These are phyloP conservation scores for Pleomassaria siparia DNA, from an alignment of 2,329 filamentous ascomycete species.

Conservation along the genomic window DNA sequence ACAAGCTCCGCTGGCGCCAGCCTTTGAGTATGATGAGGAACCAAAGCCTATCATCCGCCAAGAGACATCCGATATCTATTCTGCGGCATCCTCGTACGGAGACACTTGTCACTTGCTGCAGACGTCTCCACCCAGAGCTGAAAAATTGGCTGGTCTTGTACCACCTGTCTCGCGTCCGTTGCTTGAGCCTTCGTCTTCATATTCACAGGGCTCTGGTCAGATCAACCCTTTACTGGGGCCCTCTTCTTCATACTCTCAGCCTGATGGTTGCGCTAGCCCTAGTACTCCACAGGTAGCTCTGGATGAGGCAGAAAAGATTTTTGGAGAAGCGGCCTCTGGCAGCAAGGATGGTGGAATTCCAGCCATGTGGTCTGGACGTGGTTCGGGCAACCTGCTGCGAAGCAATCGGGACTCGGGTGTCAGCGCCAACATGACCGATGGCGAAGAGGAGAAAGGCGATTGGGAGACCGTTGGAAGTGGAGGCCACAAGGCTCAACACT, in stretches of 20 bases:
- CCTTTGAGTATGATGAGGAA: constrained; percentile 23
- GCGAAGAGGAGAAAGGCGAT: constrained; percentile 27
- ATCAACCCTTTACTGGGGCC: constrained; percentile 14
- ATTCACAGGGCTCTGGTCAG: constrained; percentile 21
- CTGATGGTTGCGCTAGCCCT: constrained; percentile 11
- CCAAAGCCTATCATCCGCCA: constrained; percentile 8
- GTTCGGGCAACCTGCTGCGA: constrained; percentile 27
- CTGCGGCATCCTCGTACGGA: constrained; percentile 36
- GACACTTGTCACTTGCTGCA: constrained; percentile 37
- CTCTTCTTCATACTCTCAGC: constrained; percentile 33
- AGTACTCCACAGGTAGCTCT: constrained; percentile 29
- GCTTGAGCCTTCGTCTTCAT: constrained; percentile 30
- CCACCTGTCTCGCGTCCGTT: background rate
- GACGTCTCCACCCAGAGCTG: constrained; percentile 16
- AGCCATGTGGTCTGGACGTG: constrained; percentile 35
- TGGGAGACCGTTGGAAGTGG: constrained; percentile 38
- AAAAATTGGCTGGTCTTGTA: background rate
- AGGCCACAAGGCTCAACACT: constrained; percentile 15
- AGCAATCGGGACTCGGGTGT: constrained; percentile 13
- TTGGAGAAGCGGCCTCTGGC: constrained; percentile 16
- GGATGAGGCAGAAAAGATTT: constrained; percentile 34
- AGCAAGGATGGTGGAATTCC: constrained; percentile 23
- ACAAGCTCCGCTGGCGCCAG: constrained; percentile 28
- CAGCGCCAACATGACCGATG: constrained; percentile 4
- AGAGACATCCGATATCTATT: constrained; percentile 26